Percentiles rank a stretch among this genome's conserved stretches.
phyloP scores from a whole-genome alignment of 164 flowering plant species.

The Piper betle region DNA sequence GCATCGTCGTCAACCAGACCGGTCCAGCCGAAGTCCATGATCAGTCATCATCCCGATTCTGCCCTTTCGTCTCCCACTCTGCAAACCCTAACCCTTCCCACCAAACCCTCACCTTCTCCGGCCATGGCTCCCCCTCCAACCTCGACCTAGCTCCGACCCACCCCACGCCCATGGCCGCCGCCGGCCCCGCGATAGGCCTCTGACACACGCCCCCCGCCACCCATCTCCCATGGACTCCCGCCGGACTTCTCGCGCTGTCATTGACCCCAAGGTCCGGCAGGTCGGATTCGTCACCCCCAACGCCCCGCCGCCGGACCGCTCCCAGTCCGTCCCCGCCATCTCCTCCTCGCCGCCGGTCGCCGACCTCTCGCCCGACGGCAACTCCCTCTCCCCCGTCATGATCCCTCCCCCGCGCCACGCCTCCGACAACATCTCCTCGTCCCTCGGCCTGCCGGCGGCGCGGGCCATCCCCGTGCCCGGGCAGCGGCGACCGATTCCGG shows the following conservation, averaged over 20 bases:
- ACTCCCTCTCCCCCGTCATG: conserved; percentile 58
- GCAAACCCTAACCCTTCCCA: no score
- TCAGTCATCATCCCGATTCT: no score
- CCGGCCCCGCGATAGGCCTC: no score
- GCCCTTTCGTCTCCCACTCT: no score
- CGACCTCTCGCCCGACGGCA: conserved; percentile 32
- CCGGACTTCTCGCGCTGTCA: conserved; percentile 30
- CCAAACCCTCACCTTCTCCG: no score
- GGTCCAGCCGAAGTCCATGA: no score
- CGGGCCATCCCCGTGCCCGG: conserved; percentile 26
- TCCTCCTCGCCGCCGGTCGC: conserved; percentile 26
- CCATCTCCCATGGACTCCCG: conserved; percentile 41
- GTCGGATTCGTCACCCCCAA: conserved; percentile 64
- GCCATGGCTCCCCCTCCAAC: no score
- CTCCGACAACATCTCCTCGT: conserved; percentile 24
- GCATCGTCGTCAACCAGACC: no score
- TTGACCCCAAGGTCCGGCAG: conserved; percentile 69
- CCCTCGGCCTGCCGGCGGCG: conserved; percentile 4
- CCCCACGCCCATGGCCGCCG: no score
- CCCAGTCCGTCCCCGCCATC: conserved; percentile 27
- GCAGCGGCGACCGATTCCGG: conserved; percentile 15
- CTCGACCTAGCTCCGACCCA: no score
- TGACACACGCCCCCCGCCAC: no score
- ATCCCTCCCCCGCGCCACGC: conserved; percentile 61
- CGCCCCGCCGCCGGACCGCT: conserved; percentile 25